Conservation (phyloP, 2,329 filamentous ascomycete genomes). For the Cladosporium velox region DNA sequence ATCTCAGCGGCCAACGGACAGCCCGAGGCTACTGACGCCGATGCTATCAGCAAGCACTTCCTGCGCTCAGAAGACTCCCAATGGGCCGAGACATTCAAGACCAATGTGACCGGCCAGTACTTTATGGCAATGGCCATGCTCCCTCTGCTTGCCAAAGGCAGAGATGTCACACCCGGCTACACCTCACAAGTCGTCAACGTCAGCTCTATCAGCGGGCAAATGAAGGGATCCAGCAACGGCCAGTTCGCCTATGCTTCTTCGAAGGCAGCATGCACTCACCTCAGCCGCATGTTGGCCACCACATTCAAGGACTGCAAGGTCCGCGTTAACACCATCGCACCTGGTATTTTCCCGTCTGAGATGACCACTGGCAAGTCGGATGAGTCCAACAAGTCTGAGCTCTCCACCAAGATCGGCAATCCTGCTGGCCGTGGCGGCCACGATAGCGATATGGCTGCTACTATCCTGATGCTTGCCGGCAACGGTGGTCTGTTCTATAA, state of each 20-base stretch:
- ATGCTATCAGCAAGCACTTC: conserved; percentile 55
- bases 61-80: conserved; percentile 48
- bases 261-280: conserved; percentile 52
- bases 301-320: conserved; percentile 47
- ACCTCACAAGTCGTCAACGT: conserved; percentile 57
- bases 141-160: conserved; percentile 54
- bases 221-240: conserved; percentile 54
- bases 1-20: conserved; percentile 41
- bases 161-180: conserved; percentile 49
- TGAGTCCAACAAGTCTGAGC: conserved; percentile 50
- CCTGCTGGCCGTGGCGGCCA: conserved; percentile 47
- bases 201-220: conserved; percentile 52
- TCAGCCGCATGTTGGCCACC: conserved; percentile 50
- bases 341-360: conserved; percentile 48
- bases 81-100: conserved; percentile 55
- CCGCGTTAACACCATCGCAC: conserved; percentile 48
- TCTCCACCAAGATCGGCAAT: conserved; percentile 46
- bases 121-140: conserved; percentile 59
- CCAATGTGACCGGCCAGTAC: conserved; percentile 54
- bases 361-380: conserved; percentile 52
- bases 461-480: conserved; percentile 54
- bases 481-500: conserved; percentile 56
- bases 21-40: conserved; percentile 50
- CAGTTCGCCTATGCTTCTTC: conserved; percentile 56
- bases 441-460: conserved; percentile 55